Conservation (phyloP, 768 basidiomycete genomes). For the Strobilomyces confusus region DNA sequence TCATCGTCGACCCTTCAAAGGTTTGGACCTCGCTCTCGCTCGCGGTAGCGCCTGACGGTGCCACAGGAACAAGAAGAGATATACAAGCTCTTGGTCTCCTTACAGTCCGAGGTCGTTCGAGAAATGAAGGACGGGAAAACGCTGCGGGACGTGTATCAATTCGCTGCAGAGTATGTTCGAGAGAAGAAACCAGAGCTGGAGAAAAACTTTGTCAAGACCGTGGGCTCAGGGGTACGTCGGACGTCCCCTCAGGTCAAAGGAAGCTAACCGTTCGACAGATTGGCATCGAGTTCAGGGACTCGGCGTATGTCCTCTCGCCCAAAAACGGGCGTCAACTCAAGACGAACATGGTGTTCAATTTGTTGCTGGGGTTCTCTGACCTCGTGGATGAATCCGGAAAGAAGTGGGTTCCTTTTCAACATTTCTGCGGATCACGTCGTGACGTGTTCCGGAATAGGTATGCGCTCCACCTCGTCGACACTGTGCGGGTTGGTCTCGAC, state of each 20-base stretch:
- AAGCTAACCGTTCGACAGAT: slow-evolving; percentile 49
- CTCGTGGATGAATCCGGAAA: slow-evolving; percentile 72
- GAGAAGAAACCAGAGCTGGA: slow-evolving; percentile 81
- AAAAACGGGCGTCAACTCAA: slow-evolving; percentile 74
- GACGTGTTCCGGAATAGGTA: slow-evolving; percentile 49
- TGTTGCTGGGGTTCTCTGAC: slow-evolving; percentile 82
- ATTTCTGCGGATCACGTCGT: background rate
- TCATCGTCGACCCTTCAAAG: slow-evolving; percentile 91
- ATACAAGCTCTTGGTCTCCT: slow-evolving; percentile 70
- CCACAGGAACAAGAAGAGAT: slow-evolving; percentile 86
- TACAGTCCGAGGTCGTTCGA: slow-evolving; percentile 73
- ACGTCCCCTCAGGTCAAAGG: background rate
- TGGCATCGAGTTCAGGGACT: slow-evolving; percentile 94
- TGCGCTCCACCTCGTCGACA: slow-evolving; percentile 84
- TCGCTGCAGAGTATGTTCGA: slow-evolving; percentile 63
- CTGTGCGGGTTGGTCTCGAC: slow-evolving; percentile 69
- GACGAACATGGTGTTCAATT: slow-evolving; percentile 80
- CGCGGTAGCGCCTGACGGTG: background rate
- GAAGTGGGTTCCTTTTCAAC: slow-evolving; percentile 47
- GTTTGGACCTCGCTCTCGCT: slow-evolving; percentile 34
- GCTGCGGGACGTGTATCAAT: slow-evolving; percentile 79
- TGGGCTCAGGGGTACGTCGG: slow-evolving; percentile 81
- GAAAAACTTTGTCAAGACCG: slow-evolving; percentile 79
- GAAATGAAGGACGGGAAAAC: slow-evolving; percentile 76
- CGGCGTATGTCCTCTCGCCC: slow-evolving; percentile 71